A percentile compares a stretch with the other conserved stretches of the same genome.
phyloP scores from a whole-genome alignment of 164 flowering plant genomes.

The Berberis vulgaris region DNA sequence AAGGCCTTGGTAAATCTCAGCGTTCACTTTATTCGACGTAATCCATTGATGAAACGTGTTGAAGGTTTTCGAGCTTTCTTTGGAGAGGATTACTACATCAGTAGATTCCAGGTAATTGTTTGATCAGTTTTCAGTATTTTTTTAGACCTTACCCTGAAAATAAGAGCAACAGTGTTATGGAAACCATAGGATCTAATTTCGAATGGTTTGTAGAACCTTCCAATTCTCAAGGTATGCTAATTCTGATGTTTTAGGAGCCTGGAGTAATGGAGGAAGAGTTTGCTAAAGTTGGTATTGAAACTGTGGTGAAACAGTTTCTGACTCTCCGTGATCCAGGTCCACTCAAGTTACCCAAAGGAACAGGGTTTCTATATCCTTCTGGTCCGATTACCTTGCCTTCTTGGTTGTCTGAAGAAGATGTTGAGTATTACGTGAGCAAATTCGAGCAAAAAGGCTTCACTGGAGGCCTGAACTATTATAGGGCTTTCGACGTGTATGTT shows the following conservation, averaged over 20 bases:
- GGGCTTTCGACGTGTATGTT: too few relatives aligned
- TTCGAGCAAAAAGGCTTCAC: too few relatives aligned
- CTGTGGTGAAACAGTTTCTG: conserved; percentile 28
- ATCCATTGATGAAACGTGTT: conserved; percentile 27
- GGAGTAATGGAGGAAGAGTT: conserved; percentile 52
- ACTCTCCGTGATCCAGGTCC: conserved; percentile 34
- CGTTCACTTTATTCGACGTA: conserved; percentile 31
- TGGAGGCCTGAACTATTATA: too few relatives aligned
- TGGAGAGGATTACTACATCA: conserved; percentile 40
- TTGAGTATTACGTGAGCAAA: too few relatives aligned
- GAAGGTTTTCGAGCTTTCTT: conserved; percentile 2
- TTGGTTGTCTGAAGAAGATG: conserved; percentile 3
- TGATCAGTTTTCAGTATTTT: not conserved
- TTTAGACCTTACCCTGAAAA: not conserved
- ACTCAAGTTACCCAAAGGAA: conserved; percentile 31
- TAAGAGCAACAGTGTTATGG: not conserved
- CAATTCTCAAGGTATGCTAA: not conserved
- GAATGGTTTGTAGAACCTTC: too few relatives aligned
- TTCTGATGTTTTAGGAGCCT: conserved; percentile 3
- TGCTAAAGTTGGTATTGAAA: conserved; percentile 21
- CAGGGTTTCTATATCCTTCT: conserved; percentile 13
- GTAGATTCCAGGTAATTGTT: conserved; percentile 48
- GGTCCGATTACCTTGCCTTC: conserved; percentile 28
- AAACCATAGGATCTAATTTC: not conserved
- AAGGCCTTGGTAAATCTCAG: conserved; percentile 54